A percentile compares a stretch with the other conserved stretches of the same genome.
Evolutionary conservation across 2,329 filamentous ascomycete species (phyloP).

Genomic region (Botryosphaeria dothidea): DNA sequence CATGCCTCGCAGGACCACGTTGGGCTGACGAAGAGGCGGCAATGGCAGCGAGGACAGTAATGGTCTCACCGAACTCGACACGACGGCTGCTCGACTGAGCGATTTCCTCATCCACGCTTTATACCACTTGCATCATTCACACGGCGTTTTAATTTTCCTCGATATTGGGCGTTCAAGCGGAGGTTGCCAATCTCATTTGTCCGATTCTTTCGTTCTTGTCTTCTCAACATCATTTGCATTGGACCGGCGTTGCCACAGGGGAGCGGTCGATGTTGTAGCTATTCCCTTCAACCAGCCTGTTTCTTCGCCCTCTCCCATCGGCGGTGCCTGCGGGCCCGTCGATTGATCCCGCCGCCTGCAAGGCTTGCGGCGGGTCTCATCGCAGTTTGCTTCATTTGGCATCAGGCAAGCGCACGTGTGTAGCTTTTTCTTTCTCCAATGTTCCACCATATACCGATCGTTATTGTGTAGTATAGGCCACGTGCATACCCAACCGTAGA

Average conservation of each 20-base stretch:
- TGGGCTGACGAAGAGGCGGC: neutral
- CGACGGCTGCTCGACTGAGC: slow-evolving; percentile 18
- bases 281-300: neutral
- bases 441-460: slow-evolving; percentile 13
- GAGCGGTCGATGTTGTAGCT: slow-evolving; percentile 5
- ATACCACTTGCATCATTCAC: slow-evolving; percentile 19
- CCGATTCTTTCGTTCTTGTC: slow-evolving; percentile 13
- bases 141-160: slow-evolving; percentile 16
- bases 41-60: slow-evolving; percentile 8
- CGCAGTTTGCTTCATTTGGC: neutral
- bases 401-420: neutral
- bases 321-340: neutral
- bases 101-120: slow-evolving; percentile 19
- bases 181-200: neutral
- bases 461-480: slow-evolving; percentile 21
- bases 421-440: neutral
- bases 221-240: slow-evolving; percentile 15
- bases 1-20: neutral
- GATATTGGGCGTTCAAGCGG: slow-evolving; percentile 17
- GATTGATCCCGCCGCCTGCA: neutral
- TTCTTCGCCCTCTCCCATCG: neutral
- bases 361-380: neutral
- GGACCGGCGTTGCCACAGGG: slow-evolving; percentile 6
- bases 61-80: slow-evolving; percentile 5
- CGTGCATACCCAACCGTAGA: neutral